Conservation (phyloP, 106 monocot genomes). For the Allium fistulosum region DNA sequence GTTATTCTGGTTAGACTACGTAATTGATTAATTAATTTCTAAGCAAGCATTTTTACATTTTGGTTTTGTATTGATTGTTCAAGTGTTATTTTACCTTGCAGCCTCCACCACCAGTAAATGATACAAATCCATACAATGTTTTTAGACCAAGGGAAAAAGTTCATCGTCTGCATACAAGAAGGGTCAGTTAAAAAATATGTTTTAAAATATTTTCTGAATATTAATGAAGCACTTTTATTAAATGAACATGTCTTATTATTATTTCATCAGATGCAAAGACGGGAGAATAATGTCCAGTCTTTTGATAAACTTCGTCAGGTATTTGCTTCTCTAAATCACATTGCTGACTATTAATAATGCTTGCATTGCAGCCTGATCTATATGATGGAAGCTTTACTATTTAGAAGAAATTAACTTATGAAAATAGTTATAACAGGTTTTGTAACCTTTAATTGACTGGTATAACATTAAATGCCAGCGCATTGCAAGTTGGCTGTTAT, state of each 20-base stretch:
- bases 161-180: slow-evolving; percentile 89
- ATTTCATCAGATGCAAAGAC: slow-evolving; percentile 78
- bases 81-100: slow-evolving; percentile 20
- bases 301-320: slow-evolving; percentile 95
- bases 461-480: too few species aligned
- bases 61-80: too few species aligned
- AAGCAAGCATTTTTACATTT: too few species aligned
- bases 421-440: too few species aligned
- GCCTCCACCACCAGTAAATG: slow-evolving; percentile 94
- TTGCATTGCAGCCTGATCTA: slow-evolving; percentile 4
- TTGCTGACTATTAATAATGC: neutral
- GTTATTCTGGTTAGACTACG: too few species aligned
- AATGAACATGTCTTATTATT: neutral
- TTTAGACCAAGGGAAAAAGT: slow-evolving; percentile 98
- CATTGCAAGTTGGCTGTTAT: too few species aligned
- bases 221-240: neutral
- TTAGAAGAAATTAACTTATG: too few species aligned
- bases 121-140: slow-evolving; percentile 99
- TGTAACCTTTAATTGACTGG: too few species aligned
- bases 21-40: too few species aligned
- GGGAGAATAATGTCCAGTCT: slow-evolving; percentile 94
- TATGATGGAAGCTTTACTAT: neutral
- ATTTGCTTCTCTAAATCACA: slow-evolving; percentile 2
- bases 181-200: slow-evolving; percentile 38
- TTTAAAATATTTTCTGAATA: neutral